Evolutionary conservation across 1,284 basidiomycete species (phyloP), one percentile per base, ranked within the genome.

Genomic region (Exobasidium cylindrosporum): DNA sequence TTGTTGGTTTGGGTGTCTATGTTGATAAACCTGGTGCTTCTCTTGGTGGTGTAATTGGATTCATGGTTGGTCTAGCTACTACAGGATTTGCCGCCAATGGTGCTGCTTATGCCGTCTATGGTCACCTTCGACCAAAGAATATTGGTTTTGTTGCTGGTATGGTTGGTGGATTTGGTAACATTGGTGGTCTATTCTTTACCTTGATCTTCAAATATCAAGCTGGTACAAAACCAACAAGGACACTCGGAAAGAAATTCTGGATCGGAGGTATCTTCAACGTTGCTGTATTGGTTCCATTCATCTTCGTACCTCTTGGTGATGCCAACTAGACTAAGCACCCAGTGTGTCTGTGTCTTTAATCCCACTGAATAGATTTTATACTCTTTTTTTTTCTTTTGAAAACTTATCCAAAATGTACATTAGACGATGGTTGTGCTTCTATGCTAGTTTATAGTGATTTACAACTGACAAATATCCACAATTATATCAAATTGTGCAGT

Each of bases 1-100:
- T 82, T 57, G 74, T 87, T 59, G 85, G 81, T 28, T 71, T 83
- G 23, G 83, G 83, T 17, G 32, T 83, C 28, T 85, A 86, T 73
- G 81, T 85, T 57, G 81, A 84, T 67, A 72, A 67, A 40, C 17
- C 43, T 24, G 43, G 44, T 13, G 61, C 69, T 14, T 67, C 65
- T 1, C 50, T 75, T 17, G 68, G 66, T 50, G 70, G 68, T 30
- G 71, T 76, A 3, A 58, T 73, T 11, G 68, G 62, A 32, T 75
- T 76, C 69, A 70, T 76, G 55, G 70, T 76, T 54, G 60, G 63
- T 43, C 64, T 74, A 45, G 73, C 62, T 32, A 65, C 66, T 24
- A 69, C 67, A 6, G 74, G 74, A 45, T 76, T 76, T 60, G 58
- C 67, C 24, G 57, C 57, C 28, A 76, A 76, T 58, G 72, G 69